These are phyloP conservation scores for Mrakia hoshinonis DNA, from an alignment of 768 basidiomycete species.

Conservation along the genomic window DNA sequence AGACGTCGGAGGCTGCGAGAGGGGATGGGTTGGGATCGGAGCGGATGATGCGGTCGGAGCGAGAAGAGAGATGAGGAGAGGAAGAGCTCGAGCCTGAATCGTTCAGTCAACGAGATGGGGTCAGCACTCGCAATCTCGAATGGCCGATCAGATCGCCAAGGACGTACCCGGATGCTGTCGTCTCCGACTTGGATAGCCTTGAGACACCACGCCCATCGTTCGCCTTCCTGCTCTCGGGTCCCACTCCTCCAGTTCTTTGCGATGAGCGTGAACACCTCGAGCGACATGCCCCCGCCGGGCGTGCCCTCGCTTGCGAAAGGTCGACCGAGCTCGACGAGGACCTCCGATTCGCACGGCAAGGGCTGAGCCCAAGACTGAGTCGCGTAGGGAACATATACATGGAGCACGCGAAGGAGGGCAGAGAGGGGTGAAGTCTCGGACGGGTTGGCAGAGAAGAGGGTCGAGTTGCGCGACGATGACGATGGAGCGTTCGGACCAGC, in stretches of 20 bases:
- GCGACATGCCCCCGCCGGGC: constrained; percentile 43
- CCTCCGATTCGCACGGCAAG: neutral
- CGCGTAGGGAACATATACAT: constrained; percentile 5
- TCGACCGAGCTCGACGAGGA: neutral
- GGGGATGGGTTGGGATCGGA: constrained; percentile 41
- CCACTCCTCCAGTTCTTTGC: constrained; percentile 51
- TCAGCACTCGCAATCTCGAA: neutral
- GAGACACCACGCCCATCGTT: constrained; percentile 64
- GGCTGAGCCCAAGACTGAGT: constrained; percentile 6
- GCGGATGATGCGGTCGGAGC: constrained; percentile 48
- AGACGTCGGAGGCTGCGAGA: neutral
- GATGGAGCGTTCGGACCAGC: neutral
- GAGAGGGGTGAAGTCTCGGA: neutral
- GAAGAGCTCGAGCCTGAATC: constrained; percentile 45
- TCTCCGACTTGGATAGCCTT: constrained; percentile 45
- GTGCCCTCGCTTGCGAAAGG: neutral
- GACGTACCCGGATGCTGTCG: constrained; percentile 38
- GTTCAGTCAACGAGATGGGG: neutral
- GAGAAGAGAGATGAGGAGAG: constrained; percentile 46
- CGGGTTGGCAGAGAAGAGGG: neutral
- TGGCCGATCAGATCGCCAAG: constrained; percentile 47
- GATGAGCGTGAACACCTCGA: constrained; percentile 57
- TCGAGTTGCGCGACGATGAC: neutral
- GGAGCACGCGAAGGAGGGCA: neutral
- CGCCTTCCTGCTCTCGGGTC: constrained; percentile 51